Conservation (phyloP, 2,329 filamentous ascomycete species). For the Magnaporthiopsis poae region DNA sequence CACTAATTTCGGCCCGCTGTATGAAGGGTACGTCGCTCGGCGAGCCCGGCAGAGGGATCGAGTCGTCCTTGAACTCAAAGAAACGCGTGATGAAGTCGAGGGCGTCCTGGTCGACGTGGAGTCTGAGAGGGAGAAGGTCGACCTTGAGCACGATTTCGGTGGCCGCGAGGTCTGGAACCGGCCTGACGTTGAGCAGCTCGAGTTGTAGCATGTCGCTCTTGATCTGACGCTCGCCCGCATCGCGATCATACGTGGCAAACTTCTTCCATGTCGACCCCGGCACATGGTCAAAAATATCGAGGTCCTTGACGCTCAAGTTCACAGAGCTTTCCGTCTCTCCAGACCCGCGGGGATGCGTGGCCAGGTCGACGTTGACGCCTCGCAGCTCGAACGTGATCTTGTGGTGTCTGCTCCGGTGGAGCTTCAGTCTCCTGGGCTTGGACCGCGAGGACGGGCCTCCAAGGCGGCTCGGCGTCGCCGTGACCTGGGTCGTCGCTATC, state of each 20-base stretch:
- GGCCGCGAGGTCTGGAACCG: constrained; percentile 71
- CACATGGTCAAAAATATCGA: constrained; percentile 89
- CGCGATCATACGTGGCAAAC: constrained; percentile 86
- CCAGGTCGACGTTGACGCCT: constrained; percentile 71
- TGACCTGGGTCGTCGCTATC: constrained; percentile 52
- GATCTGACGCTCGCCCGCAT: constrained; percentile 76
- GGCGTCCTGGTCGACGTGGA: constrained; percentile 95
- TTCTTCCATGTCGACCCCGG: constrained; percentile 97
- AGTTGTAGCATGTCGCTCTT: constrained; percentile 83
- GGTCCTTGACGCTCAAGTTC: constrained; percentile 68
- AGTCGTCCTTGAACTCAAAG: constrained; percentile 91
- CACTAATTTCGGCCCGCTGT: constrained; percentile 77
- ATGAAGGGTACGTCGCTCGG: constrained; percentile 73
- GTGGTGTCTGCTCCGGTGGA: constrained; percentile 78
- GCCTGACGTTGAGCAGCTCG: constrained; percentile 78
- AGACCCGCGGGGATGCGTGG: constrained; percentile 65
- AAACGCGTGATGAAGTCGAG: constrained; percentile 94
- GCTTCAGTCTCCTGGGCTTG: constrained; percentile 54
- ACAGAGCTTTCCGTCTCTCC: constrained; percentile 81
- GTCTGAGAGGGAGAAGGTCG: constrained; percentile 69
- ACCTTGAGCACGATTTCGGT: constrained; percentile 79
- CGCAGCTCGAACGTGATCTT: constrained; percentile 92
- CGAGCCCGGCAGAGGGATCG: constrained; percentile 41
- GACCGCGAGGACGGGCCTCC: constrained; percentile 15
- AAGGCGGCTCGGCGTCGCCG: constrained; percentile 38